Conservation (phyloP, 352 stramenopile species). For the Pythium volutum region DNA sequence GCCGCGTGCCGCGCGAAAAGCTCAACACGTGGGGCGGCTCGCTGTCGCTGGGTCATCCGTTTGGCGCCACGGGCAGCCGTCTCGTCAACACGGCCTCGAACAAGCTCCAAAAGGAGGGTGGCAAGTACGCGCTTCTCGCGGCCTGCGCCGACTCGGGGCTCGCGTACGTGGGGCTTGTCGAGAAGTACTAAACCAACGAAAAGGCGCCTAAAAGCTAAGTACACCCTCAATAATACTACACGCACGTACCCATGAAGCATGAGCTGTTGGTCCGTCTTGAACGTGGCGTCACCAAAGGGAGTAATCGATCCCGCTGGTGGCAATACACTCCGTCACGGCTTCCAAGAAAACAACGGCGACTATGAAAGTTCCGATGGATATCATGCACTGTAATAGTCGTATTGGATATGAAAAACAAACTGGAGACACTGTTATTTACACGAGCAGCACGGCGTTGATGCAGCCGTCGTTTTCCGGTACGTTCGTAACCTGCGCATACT, state of each 20-base stretch:
- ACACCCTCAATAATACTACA: constrained; percentile 11
- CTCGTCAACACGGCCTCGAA: constrained; percentile 97
- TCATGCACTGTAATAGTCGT: constrained; percentile 12
- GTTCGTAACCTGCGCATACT: constrained; percentile 99
- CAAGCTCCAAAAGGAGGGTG: constrained; percentile 94
- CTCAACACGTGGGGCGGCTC: constrained; percentile 98
- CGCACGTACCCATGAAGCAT: constrained; percentile 6
- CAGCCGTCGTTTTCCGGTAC: constrained; percentile 99
- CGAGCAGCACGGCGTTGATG: constrained; percentile 98
- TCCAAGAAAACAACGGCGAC: neutral
- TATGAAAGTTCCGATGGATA: constrained; percentile 14
- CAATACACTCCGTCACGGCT: too few species aligned
- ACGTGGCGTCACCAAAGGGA: too few species aligned
- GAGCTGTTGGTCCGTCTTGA: too few species aligned
- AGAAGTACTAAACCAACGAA: constrained; percentile 61
- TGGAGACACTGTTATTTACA: constrained; percentile 69
- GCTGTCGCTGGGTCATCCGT: constrained; percentile 96
- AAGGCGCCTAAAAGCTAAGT: neutral
- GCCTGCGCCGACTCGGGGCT: constrained; percentile 97
- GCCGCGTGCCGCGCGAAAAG: constrained; percentile 92
- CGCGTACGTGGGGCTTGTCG: constrained; percentile 94
- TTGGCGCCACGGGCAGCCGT: constrained; percentile 95
- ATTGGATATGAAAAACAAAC: constrained; percentile 17
- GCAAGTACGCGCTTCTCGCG: constrained; percentile 95
- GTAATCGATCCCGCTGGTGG: too few species aligned